Percentiles rank a stretch among this genome's conserved stretches.
phyloP scores from a whole-genome alignment of 1,284 basidiomycete genomes.

The Mycena citricolor region DNA sequence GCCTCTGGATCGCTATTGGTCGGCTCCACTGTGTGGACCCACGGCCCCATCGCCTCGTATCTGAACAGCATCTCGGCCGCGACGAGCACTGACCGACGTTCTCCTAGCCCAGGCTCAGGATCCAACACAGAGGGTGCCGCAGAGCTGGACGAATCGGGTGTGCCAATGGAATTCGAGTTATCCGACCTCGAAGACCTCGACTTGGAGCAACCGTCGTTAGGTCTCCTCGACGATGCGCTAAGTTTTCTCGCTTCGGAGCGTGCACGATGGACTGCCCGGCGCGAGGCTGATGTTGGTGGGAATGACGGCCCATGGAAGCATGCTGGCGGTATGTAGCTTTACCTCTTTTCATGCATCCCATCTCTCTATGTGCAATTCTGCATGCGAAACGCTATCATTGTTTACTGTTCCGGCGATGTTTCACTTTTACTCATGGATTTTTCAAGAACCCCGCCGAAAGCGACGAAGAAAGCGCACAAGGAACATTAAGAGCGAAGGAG shows the following conservation, averaged over 20 bases:
- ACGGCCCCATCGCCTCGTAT: conserved; percentile 62
- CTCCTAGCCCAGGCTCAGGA: conserved; percentile 25
- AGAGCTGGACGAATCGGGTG: no score
- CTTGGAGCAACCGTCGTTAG: conserved; percentile 51
- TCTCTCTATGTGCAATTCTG: conserved; percentile 7
- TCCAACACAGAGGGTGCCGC: conserved; percentile 27
- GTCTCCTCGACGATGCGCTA: conserved; percentile 62
- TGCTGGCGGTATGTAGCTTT: conserved; percentile 24
- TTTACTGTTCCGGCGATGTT: no score
- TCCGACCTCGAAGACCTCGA: conserved; percentile 23
- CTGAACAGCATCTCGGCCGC: conserved; percentile 35
- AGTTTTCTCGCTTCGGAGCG: conserved; percentile 67
- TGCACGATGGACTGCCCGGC: conserved; percentile 49
- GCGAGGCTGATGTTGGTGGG: conserved; percentile 33
- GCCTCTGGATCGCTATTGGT: conserved; percentile 6
- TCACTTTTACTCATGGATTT: conserved; percentile 39
- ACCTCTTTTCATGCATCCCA: background rate
- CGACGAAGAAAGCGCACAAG: conserved; percentile 48
- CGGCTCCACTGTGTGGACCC: conserved; percentile 66
- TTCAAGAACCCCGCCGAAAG: conserved; percentile 43
- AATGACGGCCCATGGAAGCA: conserved; percentile 27
- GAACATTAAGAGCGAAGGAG: conserved; percentile 27
- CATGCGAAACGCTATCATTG: conserved; percentile 13
- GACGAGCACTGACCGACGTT: conserved; percentile 25
- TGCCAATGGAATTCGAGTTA: conserved; percentile 27